Base-by-base conservation (phyloP, 768 basidiomycete species). In the Mrakia frigida region DNA sequence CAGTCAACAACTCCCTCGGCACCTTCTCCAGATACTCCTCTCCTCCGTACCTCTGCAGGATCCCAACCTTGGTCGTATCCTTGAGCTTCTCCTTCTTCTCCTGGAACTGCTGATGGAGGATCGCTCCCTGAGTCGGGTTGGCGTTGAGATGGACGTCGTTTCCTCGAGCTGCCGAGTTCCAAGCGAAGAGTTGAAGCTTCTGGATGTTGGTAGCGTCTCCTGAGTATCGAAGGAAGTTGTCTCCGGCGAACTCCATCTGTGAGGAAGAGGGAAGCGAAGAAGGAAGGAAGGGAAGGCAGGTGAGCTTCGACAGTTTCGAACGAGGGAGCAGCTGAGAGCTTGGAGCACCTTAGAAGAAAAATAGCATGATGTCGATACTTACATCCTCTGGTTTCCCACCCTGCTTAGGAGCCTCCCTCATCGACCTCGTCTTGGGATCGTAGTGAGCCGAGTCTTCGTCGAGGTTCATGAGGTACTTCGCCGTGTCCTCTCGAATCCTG, bases 371-470 rank as follows among this genome's bases (percentile, higher is more conserved):
- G n/a, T n/a, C n/a, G n/a, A 50, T 11, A 85, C 91, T 70, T 82
- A 95, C 94, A 81, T 98, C 96, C 84, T 96, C 94, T n/a, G 92
- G 85, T 9, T 89, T 86, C 35, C 92, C 85, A 79, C 89, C 88
- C 82, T 88, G 89, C 21, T 90, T 77, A 0, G 96, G 97, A 59
- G 96, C 95, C 81, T 99, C 97, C 84, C 97, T 91, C 97, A 99
- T 99, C 10, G 96, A 98, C 81, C 97, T 90, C 18, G 97, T 98
- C 86, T 99, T 99, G 67, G 97, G 97, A 82, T 99, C 97, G 82
- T 99, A 99, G 85, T 98, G 98, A 13, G 97, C 97, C 80, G 92
- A 94, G 0, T 93, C 90, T 1, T 91, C 91, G 83, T 98, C 94
- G 83, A 99, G 83, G 82, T 98, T 99, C 83, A 96, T 92, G 81